These are phyloP conservation scores for Ogataea degrootiae DNA, from an alignment of 805 yeast species.

Conservation along the genomic window DNA sequence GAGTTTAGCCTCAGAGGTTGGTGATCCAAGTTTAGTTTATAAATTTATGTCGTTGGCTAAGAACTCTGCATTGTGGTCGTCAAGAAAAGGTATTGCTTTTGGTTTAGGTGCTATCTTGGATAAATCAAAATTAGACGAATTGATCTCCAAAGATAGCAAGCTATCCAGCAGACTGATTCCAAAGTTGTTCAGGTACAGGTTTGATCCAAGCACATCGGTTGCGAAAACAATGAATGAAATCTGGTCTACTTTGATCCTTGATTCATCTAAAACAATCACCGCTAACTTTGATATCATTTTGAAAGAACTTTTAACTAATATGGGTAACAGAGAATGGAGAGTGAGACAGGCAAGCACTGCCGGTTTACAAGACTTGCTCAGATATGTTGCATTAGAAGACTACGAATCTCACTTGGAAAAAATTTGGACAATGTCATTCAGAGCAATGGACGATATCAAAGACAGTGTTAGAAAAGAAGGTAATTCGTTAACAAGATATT, in stretches of 20 bases:
- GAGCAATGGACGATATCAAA: conserved; percentile 90
- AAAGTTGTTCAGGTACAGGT: conserved; percentile 74
- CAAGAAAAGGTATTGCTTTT: conserved; percentile 90
- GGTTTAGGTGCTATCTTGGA: conserved; percentile 85
- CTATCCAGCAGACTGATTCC: conserved; percentile 67
- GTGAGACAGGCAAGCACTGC: conserved; percentile 81
- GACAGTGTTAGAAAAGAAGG: conserved; percentile 89
- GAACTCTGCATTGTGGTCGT: conserved; percentile 84
- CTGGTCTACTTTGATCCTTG: conserved; percentile 67
- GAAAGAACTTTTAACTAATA: conserved; percentile 56
- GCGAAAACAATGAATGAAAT: conserved; percentile 81
- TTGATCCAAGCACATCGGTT: conserved; percentile 77
- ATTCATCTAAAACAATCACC: conserved; percentile 48
- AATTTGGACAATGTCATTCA: conserved; percentile 84
- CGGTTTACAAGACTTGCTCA: conserved; percentile 67
- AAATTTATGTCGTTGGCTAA: conserved; percentile 91
- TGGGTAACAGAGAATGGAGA: conserved; percentile 89
- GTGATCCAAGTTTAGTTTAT: conserved; percentile 91
- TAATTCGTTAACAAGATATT: conserved; percentile 54
- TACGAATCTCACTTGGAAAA: conserved; percentile 53
- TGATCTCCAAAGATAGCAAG: conserved; percentile 48
- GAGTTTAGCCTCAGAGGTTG: conserved; percentile 86
- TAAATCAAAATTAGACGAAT: conserved; percentile 63
- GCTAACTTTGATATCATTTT: conserved; percentile 55
- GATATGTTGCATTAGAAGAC: conserved; percentile 48